Base-by-base conservation (phyloP, 495 filamentous ascomycete genomes). In the Penicillium paradoxum region DNA sequence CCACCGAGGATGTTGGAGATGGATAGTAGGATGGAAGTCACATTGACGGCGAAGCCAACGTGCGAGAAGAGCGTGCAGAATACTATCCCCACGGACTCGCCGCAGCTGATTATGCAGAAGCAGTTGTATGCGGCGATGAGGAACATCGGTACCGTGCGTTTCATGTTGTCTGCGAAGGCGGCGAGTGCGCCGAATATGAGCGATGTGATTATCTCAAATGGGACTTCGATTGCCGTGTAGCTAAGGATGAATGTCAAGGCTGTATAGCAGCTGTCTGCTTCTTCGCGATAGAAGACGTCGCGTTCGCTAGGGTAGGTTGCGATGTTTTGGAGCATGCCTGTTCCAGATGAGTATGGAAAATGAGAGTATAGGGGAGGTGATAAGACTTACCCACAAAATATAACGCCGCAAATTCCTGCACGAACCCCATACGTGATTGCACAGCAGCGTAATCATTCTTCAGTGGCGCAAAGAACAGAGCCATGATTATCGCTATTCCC, bases 311-410 rank as follows among this genome's bases (percentile, higher is more conserved):
- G 86, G 54, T 89, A 90, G 43, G 87, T 74, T 7, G 84, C 81
- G 15, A 89, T 80, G 57, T 89, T 89, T 59, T 90, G 84, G 6
- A 89, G 74, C 86, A 90, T 88, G 6, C 84, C 86, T 42, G 82
- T 73, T 54, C 22, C 6, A 17, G 77, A 71, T 47, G 5, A 56
- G 34, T 46, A 37, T 19, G n/a, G 17, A 17, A 17, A 49, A n/a
- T 2, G 15, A 4, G 15, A 9, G n/a, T 5, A 13, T 4, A 19
- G n/a, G 17, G 7, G 22, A n/a, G 71, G n/a, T n/a, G n/a, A n/a
- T 65, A 34, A 83, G 7, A 86, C 80, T 59, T 82, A 67, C 73
- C 85, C 4, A 90, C 80, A 54, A 88, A 88, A 59, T 88, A 87
- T n/a, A 88, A 69, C 0, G 85, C 80, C 2, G 79, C 72, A 51